phyloP scores from a whole-genome alignment of 768 basidiomycete species.

The Phanerochaete sordida region DNA sequence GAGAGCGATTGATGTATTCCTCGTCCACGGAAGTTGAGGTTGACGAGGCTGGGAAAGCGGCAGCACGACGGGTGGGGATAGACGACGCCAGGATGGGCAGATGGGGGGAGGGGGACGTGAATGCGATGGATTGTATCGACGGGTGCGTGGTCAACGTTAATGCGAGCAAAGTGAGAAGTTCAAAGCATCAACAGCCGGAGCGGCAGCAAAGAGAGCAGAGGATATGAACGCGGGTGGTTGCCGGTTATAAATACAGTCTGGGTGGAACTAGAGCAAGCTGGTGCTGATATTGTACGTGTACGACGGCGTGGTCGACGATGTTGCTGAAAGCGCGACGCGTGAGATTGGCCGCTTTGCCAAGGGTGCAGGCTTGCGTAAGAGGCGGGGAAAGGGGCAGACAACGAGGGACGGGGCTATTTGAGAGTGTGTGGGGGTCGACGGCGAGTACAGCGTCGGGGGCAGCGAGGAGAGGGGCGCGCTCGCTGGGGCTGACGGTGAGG shows the following conservation, averaged over 20 bases:
- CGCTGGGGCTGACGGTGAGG: conserved; percentile 43
- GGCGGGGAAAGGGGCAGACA: conserved; percentile 16
- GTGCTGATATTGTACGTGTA: conserved; percentile 25
- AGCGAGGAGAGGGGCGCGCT: conserved; percentile 37
- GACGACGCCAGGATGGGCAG: conserved; percentile 32
- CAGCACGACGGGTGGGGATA: conserved; percentile 26
- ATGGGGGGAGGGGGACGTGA: conserved; percentile 13
- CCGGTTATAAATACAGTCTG: conserved; percentile 43
- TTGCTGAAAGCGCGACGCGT: conserved; percentile 36
- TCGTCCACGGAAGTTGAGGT: conserved; percentile 46
- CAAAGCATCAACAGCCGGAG: conserved; percentile 44
- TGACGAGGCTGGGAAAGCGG: conserved; percentile 19
- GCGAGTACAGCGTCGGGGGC: conserved; percentile 34
- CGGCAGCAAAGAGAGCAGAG: conserved; percentile 26
- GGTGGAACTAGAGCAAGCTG: conserved; percentile 27
- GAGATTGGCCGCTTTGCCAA: conserved; percentile 24
- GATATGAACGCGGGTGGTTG: conserved; percentile 33
- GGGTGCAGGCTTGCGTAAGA: conserved; percentile 15
- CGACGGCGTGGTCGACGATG: conserved; percentile 25
- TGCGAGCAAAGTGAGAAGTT: conserved; percentile 16
- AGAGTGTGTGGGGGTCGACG: conserved; percentile 27
- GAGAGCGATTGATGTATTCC: conserved; percentile 83
- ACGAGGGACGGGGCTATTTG: conserved; percentile 14
- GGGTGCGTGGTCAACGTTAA: conserved; percentile 7
- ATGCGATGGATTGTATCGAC: conserved; percentile 7